A percentile compares a stretch with the other conserved stretches of the same genome.
Evolutionary conservation across 2,329 filamentous ascomycete genomes (phyloP).

Genomic region (Aspergillus versicolor): DNA sequence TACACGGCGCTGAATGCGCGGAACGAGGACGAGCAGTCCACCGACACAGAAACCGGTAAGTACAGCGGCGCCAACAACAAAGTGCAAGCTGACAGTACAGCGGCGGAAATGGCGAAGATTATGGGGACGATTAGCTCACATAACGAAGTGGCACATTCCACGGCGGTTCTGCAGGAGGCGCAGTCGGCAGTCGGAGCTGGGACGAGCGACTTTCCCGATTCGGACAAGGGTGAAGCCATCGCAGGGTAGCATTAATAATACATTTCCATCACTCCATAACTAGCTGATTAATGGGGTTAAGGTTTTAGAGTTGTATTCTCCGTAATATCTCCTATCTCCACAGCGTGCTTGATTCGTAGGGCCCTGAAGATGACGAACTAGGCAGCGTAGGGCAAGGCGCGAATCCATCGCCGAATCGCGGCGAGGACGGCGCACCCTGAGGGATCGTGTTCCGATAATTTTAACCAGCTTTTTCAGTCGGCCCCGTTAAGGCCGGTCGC

Average conservation of each 20-base stretch:
- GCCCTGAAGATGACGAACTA: neutral
- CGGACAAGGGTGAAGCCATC: neutral
- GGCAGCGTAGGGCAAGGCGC: neutral
- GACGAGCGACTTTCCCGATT: neutral
- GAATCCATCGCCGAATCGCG: neutral
- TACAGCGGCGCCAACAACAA: neutral
- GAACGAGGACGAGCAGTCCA: constrained; percentile 19
- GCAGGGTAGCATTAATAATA: constrained; percentile 2
- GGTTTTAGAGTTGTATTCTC: neutral
- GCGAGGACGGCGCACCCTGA: no score
- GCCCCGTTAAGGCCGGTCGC: no score
- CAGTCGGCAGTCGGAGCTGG: neutral
- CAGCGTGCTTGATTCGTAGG: neutral
- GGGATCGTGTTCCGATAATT: no score
- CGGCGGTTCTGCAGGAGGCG: neutral
- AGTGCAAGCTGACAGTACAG: constrained; percentile 10
- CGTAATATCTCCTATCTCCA: neutral
- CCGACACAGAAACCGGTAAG: constrained; percentile 18
- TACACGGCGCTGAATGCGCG: constrained; percentile 25
- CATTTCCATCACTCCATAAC: neutral
- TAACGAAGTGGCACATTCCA: constrained; percentile 18
- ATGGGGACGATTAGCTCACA: constrained; percentile 24
- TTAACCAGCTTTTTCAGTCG: no score
- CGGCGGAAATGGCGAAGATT: constrained; percentile 22
- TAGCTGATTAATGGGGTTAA: neutral